Percentiles rank a stretch among this genome's conserved stretches.
phyloP scores from a whole-genome alignment of 2,329 filamentous ascomycete genomes.

The Claviceps paspali region DNA sequence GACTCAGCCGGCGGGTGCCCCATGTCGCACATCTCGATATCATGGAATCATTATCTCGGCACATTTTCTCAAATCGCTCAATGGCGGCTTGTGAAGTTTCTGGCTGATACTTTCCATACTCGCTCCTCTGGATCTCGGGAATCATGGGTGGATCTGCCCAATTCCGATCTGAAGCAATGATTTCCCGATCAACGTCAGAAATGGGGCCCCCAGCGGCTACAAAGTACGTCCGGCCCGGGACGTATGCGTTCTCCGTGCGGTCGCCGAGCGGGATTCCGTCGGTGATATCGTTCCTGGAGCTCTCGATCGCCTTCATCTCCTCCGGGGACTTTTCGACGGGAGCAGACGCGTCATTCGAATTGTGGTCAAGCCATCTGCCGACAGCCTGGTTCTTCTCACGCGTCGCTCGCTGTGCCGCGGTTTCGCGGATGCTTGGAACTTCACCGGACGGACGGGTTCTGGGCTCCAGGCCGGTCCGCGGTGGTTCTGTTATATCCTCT shows the following conservation, averaged over 20 bases:
- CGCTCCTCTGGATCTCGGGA: conserved; percentile 25
- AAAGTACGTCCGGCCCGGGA: conserved; percentile 36
- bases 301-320: conserved; percentile 11
- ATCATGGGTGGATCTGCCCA: conserved; percentile 35
- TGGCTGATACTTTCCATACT: conserved; percentile 26
- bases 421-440: conserved; percentile 33
- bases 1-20: conserved; percentile 51
- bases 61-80: conserved; percentile 33
- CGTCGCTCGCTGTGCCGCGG: conserved; percentile 23
- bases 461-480: conserved; percentile 33
- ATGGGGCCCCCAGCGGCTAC: conserved; percentile 25
- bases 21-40: conserved; percentile 52
- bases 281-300: conserved; percentile 16
- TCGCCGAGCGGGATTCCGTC: conserved; percentile 30
- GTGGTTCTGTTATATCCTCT: conserved; percentile 29
- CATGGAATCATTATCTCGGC: conserved; percentile 40
- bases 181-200: conserved; percentile 30
- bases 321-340: conserved; percentile 14
- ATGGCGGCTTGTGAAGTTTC: conserved; percentile 39
- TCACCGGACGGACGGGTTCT: conserved; percentile 27
- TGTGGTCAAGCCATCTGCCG: conserved; percentile 31
- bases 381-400: conserved; percentile 35
- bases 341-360: conserved; percentile 14
- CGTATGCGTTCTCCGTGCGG: conserved; percentile 33
- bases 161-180: conserved; percentile 31